Conservation (phyloP, 768 basidiomycete species). For the Floccularia luteovirens region DNA sequence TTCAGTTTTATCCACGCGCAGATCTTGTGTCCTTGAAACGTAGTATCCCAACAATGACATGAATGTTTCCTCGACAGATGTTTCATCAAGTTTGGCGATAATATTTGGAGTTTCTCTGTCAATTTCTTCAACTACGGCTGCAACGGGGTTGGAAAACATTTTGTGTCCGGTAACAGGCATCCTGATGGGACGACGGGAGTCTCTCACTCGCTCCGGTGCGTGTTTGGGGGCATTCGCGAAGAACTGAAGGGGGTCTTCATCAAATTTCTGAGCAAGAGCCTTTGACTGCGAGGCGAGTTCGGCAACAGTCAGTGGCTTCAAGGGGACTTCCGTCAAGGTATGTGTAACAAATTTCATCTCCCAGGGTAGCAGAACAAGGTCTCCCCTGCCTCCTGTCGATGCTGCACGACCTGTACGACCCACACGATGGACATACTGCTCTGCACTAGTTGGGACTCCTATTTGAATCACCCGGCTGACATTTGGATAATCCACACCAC, state of each 20-base stretch:
- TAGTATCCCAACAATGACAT: constrained; percentile 71
- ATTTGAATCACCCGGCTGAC: constrained; percentile 90
- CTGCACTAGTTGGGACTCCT: constrained; percentile 61
- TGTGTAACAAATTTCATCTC: constrained; percentile 63
- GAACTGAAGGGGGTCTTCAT: constrained; percentile 32
- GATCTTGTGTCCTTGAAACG: constrained; percentile 35
- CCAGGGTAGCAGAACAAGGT: constrained; percentile 75
- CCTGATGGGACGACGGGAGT: background rate
- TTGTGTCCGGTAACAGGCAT: constrained; percentile 3
- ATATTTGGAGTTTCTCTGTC: constrained; percentile 21
- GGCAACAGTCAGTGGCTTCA: constrained; percentile 47
- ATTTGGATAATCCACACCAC: constrained; percentile 84
- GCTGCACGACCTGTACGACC: constrained; percentile 77
- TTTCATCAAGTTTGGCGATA: constrained; percentile 30
- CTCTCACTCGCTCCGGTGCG: constrained; percentile 1
- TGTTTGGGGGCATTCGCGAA: constrained; percentile 10
- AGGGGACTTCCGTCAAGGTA: constrained; percentile 59
- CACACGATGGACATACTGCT: constrained; percentile 82
- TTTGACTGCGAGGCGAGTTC: constrained; percentile 39
- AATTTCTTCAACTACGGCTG: constrained; percentile 16
- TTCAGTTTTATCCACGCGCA: constrained; percentile 34
- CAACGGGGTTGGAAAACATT: constrained; percentile 10
- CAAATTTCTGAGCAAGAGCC: constrained; percentile 37
- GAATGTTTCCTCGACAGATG: constrained; percentile 53
- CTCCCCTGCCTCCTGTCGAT: constrained; percentile 53